phyloP scores from a whole-genome alignment of 768 basidiomycete genomes.

The Suillus paluster region DNA sequence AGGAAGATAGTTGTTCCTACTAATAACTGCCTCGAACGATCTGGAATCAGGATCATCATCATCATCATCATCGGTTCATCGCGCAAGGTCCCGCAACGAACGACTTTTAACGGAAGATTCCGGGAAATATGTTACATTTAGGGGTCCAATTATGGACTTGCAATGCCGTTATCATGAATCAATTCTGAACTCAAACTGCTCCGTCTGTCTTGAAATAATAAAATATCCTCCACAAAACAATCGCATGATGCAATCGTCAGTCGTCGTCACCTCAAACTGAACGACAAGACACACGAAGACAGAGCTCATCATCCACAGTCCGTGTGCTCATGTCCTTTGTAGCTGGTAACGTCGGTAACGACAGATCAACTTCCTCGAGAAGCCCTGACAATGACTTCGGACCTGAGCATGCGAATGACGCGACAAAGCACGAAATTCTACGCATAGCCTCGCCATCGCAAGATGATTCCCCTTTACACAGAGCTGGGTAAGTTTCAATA shows the following conservation, averaged over 20 bases:
- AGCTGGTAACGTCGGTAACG: background rate
- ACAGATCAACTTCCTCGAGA: background rate
- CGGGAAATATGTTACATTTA: background rate
- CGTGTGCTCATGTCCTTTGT: conserved; percentile 1
- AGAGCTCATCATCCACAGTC: background rate
- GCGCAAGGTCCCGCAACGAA: too few relatives aligned
- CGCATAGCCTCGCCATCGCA: conserved; percentile 28
- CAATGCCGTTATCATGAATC: background rate
- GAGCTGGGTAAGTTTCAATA: conserved; percentile 55
- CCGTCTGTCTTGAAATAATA: background rate
- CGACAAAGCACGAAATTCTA: conserved; percentile 15
- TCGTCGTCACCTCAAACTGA: background rate
- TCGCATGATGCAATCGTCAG: background rate
- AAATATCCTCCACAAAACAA: background rate
- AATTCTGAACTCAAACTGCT: background rate
- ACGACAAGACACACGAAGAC: background rate
- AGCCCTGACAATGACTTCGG: background rate
- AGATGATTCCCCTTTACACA: conserved; percentile 48
- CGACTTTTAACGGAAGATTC: conserved; percentile 1
- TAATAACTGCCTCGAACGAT: too few relatives aligned
- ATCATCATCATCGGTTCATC: too few relatives aligned
- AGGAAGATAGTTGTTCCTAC: too few relatives aligned
- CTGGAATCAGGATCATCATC: too few relatives aligned
- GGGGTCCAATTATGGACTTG: background rate
- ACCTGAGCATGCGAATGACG: background rate